Conservation (phyloP, 805 yeast species). For the Pichia cephalocereana region DNA sequence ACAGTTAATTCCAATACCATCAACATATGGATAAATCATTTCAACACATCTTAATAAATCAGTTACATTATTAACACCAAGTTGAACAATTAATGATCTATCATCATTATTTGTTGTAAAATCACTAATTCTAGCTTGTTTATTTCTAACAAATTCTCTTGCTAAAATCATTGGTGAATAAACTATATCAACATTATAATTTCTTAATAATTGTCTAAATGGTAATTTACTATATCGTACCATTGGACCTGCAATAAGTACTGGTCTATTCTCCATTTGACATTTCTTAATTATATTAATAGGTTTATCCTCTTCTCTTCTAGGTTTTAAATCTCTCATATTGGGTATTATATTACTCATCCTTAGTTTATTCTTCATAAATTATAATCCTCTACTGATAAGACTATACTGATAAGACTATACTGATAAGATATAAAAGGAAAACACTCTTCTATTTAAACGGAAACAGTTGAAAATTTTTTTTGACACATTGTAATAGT, state of each 20-base stretch:
- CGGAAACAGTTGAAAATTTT: too few relatives aligned
- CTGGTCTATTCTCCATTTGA: slow-evolving; percentile 42
- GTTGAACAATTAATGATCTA: slow-evolving; percentile 72
- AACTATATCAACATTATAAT: slow-evolving; percentile 69
- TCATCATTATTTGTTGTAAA: slow-evolving; percentile 72
- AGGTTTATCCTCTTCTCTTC: slow-evolving; percentile 44
- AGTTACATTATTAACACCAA: slow-evolving; percentile 77
- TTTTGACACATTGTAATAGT: too few relatives aligned
- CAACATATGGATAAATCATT: slow-evolving; percentile 84
- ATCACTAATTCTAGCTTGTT: slow-evolving; percentile 72
- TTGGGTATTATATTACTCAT: slow-evolving; percentile 8
- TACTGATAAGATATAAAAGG: too few relatives aligned
- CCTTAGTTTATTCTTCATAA: too few relatives aligned
- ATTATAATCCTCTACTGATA: too few relatives aligned
- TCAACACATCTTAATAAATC: slow-evolving; percentile 79
- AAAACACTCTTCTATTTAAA: too few relatives aligned
- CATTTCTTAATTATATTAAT: slow-evolving; percentile 41
- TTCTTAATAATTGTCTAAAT: slow-evolving; percentile 70
- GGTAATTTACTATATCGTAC: slow-evolving; percentile 93
- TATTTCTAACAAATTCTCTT: slow-evolving; percentile 83
- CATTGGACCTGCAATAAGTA: slow-evolving; percentile 85
- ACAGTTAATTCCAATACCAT: slow-evolving; percentile 91
- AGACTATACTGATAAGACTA: too few relatives aligned
- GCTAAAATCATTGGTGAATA: slow-evolving; percentile 97
- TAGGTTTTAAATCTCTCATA: slow-evolving; percentile 12